Percentiles rank a stretch among this genome's conserved stretches.
Conservation (phyloP, 306 rosid species). For the Cyclanthera cordifolia region DNA sequence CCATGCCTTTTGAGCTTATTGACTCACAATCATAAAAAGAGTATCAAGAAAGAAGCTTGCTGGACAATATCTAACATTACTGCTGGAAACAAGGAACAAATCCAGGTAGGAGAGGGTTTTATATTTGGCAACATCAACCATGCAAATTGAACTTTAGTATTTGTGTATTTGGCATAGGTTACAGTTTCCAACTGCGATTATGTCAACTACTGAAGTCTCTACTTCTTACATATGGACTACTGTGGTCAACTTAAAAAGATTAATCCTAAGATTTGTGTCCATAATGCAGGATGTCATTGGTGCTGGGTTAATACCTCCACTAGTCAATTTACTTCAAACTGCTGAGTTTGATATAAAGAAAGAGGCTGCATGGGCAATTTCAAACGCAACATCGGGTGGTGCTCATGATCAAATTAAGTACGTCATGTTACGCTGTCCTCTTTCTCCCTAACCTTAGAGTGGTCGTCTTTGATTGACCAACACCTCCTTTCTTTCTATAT, state of each 20-base stretch:
- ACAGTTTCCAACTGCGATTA: too few relatives aligned
- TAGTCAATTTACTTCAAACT: constrained; percentile 63
- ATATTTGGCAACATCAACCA: not conserved
- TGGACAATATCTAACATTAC: constrained; percentile 72
- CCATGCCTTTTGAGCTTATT: constrained; percentile 46
- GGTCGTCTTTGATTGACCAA: constrained; percentile 2
- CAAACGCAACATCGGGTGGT: constrained; percentile 74
- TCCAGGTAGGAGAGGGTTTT: constrained; percentile 33
- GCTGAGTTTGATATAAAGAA: constrained; percentile 73
- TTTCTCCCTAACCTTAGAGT: constrained; percentile 2
- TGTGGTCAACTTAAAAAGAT: not conserved
- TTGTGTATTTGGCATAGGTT: not conserved
- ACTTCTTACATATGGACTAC: not conserved
- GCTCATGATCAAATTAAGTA: constrained; percentile 66
- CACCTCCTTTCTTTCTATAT: not conserved
- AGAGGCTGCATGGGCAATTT: constrained; percentile 74
- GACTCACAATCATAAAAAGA: constrained; percentile 55
- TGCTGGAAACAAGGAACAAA: constrained; percentile 56
- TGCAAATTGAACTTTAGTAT: not conserved
- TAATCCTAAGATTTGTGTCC: not conserved
- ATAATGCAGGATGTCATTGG: constrained; percentile 47
- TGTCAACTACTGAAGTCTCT: not conserved
- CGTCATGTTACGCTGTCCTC: not conserved
- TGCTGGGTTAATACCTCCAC: constrained; percentile 48
- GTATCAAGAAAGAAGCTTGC: constrained; percentile 67